A percentile compares a stretch with the other conserved stretches of the same genome.
These are phyloP conservation scores for Panaeolus cyanescens DNA, from an alignment of 768 basidiomycete genomes.

Conservation along the genomic window DNA sequence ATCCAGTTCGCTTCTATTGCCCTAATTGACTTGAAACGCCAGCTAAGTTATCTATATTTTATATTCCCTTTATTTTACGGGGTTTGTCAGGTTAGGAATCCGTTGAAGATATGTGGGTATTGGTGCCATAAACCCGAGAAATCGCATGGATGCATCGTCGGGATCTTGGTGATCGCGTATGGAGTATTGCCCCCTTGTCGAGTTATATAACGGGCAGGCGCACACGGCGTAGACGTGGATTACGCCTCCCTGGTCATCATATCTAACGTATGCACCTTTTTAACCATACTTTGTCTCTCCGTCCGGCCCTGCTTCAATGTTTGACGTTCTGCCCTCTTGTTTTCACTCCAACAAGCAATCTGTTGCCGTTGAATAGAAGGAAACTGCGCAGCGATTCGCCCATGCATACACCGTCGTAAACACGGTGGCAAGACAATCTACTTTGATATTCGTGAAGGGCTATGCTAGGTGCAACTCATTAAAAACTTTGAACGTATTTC, in stretches of 20 bases:
- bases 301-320: too few species aligned
- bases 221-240: background rate
- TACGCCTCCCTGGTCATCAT: too few species aligned
- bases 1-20: background rate
- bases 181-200: background rate
- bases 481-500: background rate
- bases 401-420: background rate
- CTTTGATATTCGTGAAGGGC: background rate
- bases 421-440: background rate
- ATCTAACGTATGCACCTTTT: too few species aligned
- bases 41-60: background rate
- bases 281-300: too few species aligned
- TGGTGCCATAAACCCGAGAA: background rate
- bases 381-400: too few species aligned
- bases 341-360: too few species aligned
- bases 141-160: background rate
- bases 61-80: background rate
- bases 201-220: background rate
- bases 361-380: too few species aligned
- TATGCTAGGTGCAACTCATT: background rate
- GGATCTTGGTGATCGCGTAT: background rate
- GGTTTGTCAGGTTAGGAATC: background rate
- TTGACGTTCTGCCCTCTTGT: too few species aligned
- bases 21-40: background rate
- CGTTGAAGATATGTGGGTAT: background rate